Evolutionary conservation across 805 yeast genomes (phyloP).

Genomic region (Saccharomycopsis amapae): DNA sequence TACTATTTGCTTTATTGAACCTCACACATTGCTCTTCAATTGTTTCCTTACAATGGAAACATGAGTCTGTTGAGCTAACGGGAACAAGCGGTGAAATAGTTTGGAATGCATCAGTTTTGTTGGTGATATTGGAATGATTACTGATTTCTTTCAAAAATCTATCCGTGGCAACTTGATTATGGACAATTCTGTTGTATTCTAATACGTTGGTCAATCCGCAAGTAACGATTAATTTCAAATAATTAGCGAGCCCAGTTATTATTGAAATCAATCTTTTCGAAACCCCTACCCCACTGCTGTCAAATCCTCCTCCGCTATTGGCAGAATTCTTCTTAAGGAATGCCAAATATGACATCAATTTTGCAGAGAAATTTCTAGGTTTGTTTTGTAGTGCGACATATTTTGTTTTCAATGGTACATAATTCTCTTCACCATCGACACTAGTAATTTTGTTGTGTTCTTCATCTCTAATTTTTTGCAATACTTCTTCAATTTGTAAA

Average conservation of each 20-base stretch:
- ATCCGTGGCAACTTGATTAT: slow-evolving; percentile 55
- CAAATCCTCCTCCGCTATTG: slow-evolving; percentile 26
- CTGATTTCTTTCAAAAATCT: slow-evolving; percentile 50
- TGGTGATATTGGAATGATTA: slow-evolving; percentile 35
- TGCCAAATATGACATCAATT: slow-evolving; percentile 83
- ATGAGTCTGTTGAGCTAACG: slow-evolving; percentile 63
- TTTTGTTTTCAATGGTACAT: slow-evolving; percentile 25
- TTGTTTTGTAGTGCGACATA: slow-evolving; percentile 10
- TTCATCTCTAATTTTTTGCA: slow-evolving; percentile 18
- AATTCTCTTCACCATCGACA: slow-evolving; percentile 2
- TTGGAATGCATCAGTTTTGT: slow-evolving; percentile 29
- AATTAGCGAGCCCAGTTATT: slow-evolving; percentile 89
- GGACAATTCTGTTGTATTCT: slow-evolving; percentile 50
- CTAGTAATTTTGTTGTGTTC: slow-evolving; percentile 5
- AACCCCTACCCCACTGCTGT: slow-evolving; percentile 23
- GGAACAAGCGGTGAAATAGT: slow-evolving; percentile 39
- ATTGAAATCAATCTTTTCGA: slow-evolving; percentile 58
- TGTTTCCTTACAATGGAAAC: slow-evolving; percentile 62
- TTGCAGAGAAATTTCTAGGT: slow-evolving; percentile 83
- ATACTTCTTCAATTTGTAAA: slow-evolving; percentile 24
- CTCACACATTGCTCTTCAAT: slow-evolving; percentile 79
- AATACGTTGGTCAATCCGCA: slow-evolving; percentile 73
- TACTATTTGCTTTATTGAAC: slow-evolving; percentile 35
- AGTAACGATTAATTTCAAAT: slow-evolving; percentile 75
- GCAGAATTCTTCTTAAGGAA: slow-evolving; percentile 51